Evolutionary conservation across 331 rosid species (phyloP).

Genomic region (Arachis monticola): DNA sequence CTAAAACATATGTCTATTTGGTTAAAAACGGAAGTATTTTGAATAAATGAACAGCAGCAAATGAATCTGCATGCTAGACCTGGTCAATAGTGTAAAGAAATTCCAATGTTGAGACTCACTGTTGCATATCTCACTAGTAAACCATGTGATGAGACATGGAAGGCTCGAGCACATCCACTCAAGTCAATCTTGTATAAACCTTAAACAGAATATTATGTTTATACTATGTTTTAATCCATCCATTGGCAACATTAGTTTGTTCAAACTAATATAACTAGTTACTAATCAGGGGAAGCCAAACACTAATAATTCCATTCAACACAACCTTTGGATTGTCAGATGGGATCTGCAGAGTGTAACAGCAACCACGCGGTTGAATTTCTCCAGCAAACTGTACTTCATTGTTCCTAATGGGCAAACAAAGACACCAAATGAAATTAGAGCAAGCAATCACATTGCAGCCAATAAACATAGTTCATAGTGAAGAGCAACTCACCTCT

Average conservation of each 20-base stretch:
- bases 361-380: conserved; percentile 87
- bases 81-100: conserved; percentile 7
- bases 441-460: conserved; percentile 6
- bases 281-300: conserved; percentile 8
- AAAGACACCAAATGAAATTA: conserved; percentile 2
- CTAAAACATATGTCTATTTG: conserved; percentile 3
- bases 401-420: conserved; percentile 63
- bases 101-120: conserved; percentile 17
- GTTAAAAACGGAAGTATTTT: conserved; percentile 14
- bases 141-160: conserved; percentile 4
- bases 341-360: conserved; percentile 67
- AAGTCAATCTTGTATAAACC: background rate
- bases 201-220: too few species aligned
- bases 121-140: background rate
- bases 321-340: conserved; percentile 72
- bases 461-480: conserved; percentile 15
- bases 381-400: conserved; percentile 99
- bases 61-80: conserved; percentile 23
- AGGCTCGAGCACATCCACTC: conserved; percentile 8
- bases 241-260: too few species aligned
- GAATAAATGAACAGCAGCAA: background rate
- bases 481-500: conserved; percentile 59
- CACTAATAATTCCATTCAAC: conserved; percentile 33
- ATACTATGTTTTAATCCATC: too few species aligned
- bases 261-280: conserved; percentile 7